A percentile compares a stretch with the other conserved stretches of the same genome.
Evolutionary conservation across 2,329 filamentous ascomycete species (phyloP).

Genomic region (Ophiocordyceps camponoti-leonardi): DNA sequence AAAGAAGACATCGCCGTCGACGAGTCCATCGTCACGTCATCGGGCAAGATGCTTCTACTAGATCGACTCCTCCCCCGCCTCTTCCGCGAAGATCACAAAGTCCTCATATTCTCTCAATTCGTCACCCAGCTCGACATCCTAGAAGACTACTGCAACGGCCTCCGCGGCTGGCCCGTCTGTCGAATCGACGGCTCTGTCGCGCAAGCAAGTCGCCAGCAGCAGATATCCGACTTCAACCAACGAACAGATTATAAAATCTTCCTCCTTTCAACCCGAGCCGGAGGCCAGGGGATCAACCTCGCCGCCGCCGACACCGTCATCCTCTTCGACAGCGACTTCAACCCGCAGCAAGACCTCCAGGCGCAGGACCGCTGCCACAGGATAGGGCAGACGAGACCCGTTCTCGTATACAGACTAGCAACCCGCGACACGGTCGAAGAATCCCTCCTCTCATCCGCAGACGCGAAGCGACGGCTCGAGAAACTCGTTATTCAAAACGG

Average conservation of each 20-base stretch:
- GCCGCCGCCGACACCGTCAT: constrained; percentile 85
- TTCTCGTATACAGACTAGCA: constrained; percentile 84
- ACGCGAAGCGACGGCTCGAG: constrained; percentile 81
- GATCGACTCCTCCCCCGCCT: constrained; percentile 69
- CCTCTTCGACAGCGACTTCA: constrained; percentile 79
- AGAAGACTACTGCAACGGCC: constrained; percentile 62
- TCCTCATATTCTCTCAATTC: constrained; percentile 94
- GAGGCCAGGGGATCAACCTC: constrained; percentile 90
- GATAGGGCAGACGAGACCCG: constrained; percentile 82
- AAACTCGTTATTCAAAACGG: constrained; percentile 94
- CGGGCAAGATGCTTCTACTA: constrained; percentile 89
- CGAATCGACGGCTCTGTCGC: constrained; percentile 82
- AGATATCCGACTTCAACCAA: constrained; percentile 59
- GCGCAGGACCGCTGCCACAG: constrained; percentile 90
- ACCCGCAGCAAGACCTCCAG: constrained; percentile 91
- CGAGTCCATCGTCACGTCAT: constrained; percentile 68
- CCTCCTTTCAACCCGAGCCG: constrained; percentile 74
- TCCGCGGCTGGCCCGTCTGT: constrained; percentile 66
- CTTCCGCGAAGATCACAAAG: constrained; percentile 63
- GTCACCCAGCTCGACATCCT: constrained; percentile 86
- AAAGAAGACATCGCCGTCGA: constrained; percentile 46
- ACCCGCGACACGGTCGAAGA: constrained; percentile 91
- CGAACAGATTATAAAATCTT: constrained; percentile 57
- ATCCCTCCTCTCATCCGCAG: constrained; percentile 66
- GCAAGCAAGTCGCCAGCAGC: constrained; percentile 50